These are phyloP conservation scores for Diutina mesorugosa DNA, from an alignment of 1,139 yeast genomes.

Conservation along the genomic window DNA sequence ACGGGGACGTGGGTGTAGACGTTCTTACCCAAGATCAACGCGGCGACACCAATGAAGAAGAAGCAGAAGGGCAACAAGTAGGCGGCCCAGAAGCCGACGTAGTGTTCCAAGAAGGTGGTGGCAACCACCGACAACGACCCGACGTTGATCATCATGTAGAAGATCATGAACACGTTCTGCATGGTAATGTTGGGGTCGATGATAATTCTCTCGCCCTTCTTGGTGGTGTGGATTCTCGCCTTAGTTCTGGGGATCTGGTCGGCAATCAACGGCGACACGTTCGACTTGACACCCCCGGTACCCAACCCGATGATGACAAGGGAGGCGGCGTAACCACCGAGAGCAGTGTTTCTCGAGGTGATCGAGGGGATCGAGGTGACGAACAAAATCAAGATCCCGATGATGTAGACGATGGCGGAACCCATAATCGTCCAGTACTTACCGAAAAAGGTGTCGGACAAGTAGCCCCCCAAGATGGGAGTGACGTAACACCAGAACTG, in stretches of 20 bases:
- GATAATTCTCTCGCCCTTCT: conserved; percentile 24
- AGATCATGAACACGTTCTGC: conserved; percentile 29
- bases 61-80: conserved; percentile 51
- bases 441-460: conserved; percentile 68
- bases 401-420: conserved; percentile 45
- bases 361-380: conserved; percentile 61
- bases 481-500: conserved; percentile 78
- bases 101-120: conserved; percentile 25
- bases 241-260: conserved; percentile 46
- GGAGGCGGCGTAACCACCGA: conserved; percentile 45
- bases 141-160: conserved; percentile 29
- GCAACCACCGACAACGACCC: conserved; percentile 30
- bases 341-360: conserved; percentile 30
- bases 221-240: conserved; percentile 21
- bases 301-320: conserved; percentile 64
- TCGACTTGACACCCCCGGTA: conserved; percentile 74
- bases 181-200: conserved; percentile 29
- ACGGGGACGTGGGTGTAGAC: conserved; percentile 50
- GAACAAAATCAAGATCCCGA: conserved; percentile 54
- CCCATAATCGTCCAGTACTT: conserved; percentile 47
- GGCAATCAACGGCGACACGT: conserved; percentile 67
- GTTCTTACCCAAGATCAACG: conserved; percentile 44
- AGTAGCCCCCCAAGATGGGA: conserved; percentile 66
- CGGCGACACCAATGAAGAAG: conserved; percentile 46
- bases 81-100: conserved; percentile 32